Conservation (phyloP, 169 alveolate species). For the Eimeria nieschulzi region DNA sequence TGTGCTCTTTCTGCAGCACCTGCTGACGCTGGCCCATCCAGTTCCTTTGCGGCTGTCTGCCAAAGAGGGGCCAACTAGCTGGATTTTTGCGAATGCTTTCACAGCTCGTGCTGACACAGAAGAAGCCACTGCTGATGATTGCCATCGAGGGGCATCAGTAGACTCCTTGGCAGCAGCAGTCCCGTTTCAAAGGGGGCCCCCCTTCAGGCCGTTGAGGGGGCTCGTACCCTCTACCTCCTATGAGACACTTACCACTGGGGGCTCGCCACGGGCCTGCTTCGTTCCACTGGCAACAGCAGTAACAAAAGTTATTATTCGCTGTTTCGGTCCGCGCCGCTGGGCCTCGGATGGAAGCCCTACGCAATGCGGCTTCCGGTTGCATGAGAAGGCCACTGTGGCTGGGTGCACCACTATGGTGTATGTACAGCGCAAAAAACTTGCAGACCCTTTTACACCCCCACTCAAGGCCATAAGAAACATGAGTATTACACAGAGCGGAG, state of each 20-base stretch:
- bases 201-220: slow-evolving; percentile 31
- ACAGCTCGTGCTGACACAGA: background rate
- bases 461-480: background rate
- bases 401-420: slow-evolving; percentile 8
- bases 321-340: slow-evolving; percentile 74
- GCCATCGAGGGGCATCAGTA: background rate
- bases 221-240: slow-evolving; percentile 6
- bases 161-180: slow-evolving; percentile 14
- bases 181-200: too few species aligned
- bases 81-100: background rate
- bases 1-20: slow-evolving; percentile 80
- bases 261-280: slow-evolving; percentile 8
- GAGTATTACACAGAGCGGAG: background rate
- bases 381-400: slow-evolving; percentile 19
- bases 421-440: slow-evolving; percentile 41
- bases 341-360: slow-evolving; percentile 31
- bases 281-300: slow-evolving; percentile 65
- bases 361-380: slow-evolving; percentile 53
- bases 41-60: slow-evolving; percentile 28
- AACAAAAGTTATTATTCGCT: slow-evolving; percentile 54
- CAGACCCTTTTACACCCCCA: slow-evolving; percentile 64
- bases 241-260: background rate
- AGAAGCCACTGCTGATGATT: background rate
- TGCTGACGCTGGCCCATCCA: slow-evolving; percentile 79
- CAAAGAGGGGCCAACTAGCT: background rate